Evolutionary conservation across 495 filamentous ascomycete species (phyloP), one percentile per base, ranked within the genome.

Genomic region (Penicillium parvum): DNA sequence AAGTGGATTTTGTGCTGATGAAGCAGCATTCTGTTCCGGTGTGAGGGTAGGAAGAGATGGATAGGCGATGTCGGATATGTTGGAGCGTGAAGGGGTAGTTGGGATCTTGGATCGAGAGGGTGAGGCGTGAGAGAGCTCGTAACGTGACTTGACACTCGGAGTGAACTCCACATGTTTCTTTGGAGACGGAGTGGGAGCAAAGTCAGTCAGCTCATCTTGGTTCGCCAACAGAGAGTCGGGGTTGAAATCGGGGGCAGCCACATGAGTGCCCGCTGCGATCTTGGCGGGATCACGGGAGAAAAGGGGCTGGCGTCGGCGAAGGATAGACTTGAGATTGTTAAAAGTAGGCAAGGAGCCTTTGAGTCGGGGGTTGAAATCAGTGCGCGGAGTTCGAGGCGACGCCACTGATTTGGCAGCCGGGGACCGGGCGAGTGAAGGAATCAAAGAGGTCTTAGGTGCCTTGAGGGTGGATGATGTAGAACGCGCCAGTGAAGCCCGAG

Each of bases 401-500:
- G 62, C 58, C 17, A 55, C 34, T 1, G 71, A 63, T 25, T 72
- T 76, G n/a, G 64, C 53, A 27, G 59, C 60, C 3, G 72, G 63
- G n/a, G 77, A 77, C 11, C 65, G 59, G 4, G 64, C 60, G 29
- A 79, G 41, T 0, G 75, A 76, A 8, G 81, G 78, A 21, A 83
- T 73, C 68, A 74, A 68, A 3, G 69, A 68, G 7, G 66, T 74
- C 38, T 73, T 79, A 15, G 63, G 51, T 9, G 72, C 60, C 64
- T 84, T 90, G 35, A 75, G 57, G 52, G 74, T 87, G 38, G 65
- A 58, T 18, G 61, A 55, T 1, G 56, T 36, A 26, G 73, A 61
- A 15, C 88, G 84, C 16, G 83, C 79, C 29, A 86, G 55, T 0
- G 86, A 89, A n/a, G 88, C 71, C 53, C 85, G 86, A 22, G 88